These are phyloP conservation scores for Lactarius indigo DNA, from an alignment of 768 basidiomycete species.

Conservation along the genomic window DNA sequence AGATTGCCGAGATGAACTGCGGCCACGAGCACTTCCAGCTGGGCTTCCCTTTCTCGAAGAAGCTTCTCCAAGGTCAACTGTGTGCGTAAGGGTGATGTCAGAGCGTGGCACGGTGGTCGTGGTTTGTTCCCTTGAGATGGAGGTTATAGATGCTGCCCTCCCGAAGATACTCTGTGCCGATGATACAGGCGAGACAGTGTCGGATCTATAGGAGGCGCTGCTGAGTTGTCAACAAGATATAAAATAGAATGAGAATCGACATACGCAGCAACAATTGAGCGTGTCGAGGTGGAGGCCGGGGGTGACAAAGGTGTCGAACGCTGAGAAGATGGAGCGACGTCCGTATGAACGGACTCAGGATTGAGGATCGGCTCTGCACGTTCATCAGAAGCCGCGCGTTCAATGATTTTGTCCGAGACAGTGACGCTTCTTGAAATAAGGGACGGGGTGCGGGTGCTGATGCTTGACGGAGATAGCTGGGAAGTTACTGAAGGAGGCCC, in stretches of 20 bases:
- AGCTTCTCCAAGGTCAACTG: not conserved
- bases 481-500: not conserved
- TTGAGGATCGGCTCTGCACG: not conserved
- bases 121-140: not conserved
- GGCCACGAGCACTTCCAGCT: not conserved
- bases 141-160: not conserved
- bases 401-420: not conserved
- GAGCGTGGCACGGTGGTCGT: not conserved
- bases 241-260: not conserved
- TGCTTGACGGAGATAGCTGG: not conserved
- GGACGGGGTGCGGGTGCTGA: constrained; percentile 11
- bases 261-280: constrained; percentile 16
- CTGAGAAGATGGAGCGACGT: not conserved
- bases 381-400: not conserved
- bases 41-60: not conserved
- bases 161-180: constrained; percentile 22
- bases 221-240: not conserved
- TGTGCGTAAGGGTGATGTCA: not conserved
- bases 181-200: constrained; percentile 15
- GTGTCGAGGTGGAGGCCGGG: constrained; percentile 10
- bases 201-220: constrained; percentile 18
- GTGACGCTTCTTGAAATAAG: constrained; percentile 4
- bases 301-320: constrained; percentile 8
- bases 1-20: constrained; percentile 8
- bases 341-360: not conserved